Evolutionary conservation across 1,284 basidiomycete species (phyloP).

Genomic region (Ustilago sp.): DNA sequence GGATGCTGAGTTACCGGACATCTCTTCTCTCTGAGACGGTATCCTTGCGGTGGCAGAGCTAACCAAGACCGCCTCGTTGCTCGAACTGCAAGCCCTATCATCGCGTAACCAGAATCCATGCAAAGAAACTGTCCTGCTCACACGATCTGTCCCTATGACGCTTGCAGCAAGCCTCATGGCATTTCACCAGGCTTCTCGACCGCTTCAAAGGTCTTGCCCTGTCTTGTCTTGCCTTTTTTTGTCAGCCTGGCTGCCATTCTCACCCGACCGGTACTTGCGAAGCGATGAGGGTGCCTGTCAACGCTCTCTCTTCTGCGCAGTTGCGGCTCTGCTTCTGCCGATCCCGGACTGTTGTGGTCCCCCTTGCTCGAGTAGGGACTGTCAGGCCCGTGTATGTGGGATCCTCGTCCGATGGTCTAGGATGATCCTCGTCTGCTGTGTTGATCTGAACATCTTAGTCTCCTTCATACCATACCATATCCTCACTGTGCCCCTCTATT

Average conservation of each 20-base stretch:
- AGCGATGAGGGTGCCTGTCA: neutral
- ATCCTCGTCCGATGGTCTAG: neutral
- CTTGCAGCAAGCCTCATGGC: neutral
- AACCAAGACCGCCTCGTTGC: neutral
- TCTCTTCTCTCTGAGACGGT: neutral
- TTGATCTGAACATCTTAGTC: neutral
- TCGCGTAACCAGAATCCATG: neutral
- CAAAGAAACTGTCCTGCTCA: neutral
- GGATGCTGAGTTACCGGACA: neutral
- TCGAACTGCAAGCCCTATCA: conserved; percentile 2
- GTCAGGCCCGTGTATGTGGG: neutral
- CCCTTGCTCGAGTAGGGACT: neutral
- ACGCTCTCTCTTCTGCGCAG: neutral
- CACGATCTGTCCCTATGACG: neutral
- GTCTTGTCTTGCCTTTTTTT: neutral
- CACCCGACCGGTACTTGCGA: neutral
- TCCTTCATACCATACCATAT: neutral
- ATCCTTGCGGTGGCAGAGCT: neutral
- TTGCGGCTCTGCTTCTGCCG: neutral
- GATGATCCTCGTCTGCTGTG: neutral
- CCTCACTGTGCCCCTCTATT: neutral
- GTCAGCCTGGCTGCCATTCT: neutral
- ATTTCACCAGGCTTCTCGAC: neutral
- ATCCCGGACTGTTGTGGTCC: neutral
- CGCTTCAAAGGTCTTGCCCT: neutral